These are phyloP conservation scores for Macrolepiota albuminosa DNA, from an alignment of 768 basidiomycete genomes.

Conservation along the genomic window DNA sequence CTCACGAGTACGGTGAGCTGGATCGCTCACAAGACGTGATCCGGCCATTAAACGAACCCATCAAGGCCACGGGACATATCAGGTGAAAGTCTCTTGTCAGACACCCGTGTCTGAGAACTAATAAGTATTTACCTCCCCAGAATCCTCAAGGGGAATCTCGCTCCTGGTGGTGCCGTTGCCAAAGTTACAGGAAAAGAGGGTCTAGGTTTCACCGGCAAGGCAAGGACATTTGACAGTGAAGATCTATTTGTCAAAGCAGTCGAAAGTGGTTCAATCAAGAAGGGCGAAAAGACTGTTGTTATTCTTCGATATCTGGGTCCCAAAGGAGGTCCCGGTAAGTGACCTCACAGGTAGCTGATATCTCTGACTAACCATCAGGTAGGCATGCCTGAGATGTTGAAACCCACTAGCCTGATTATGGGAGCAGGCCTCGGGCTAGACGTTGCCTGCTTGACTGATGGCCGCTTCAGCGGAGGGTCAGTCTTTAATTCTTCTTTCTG, in stretches of 20 bases:
- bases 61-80: slow-evolving; percentile 87
- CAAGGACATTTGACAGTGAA: slow-evolving; percentile 89
- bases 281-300: slow-evolving; percentile 95
- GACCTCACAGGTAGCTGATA: slow-evolving; percentile 17
- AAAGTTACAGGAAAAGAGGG: slow-evolving; percentile 98
- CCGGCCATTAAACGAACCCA: slow-evolving; percentile 79
- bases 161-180: slow-evolving; percentile 92
- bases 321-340: slow-evolving; percentile 89
- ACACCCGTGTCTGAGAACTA: slow-evolving; percentile 11
- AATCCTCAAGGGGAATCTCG: slow-evolving; percentile 88
- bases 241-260: slow-evolving; percentile 85
- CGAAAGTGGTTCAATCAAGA: slow-evolving; percentile 81
- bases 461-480: slow-evolving; percentile 96
- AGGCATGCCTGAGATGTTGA: slow-evolving; percentile 99
- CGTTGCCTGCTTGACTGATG: slow-evolving; percentile 96
- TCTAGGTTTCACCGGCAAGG: slow-evolving; percentile 83
- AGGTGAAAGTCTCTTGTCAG: slow-evolving; percentile 45
- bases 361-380: slow-evolving; percentile 19
- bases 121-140: slow-evolving; percentile 30
- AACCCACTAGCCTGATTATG: slow-evolving; percentile 97
- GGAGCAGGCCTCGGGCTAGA: slow-evolving; percentile 95
- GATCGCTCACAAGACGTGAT: slow-evolving; percentile 79
- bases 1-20: slow-evolving; percentile 72
- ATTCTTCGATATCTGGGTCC: slow-evolving; percentile 96
- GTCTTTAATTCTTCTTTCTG: slow-evolving; percentile 26